Conservation (phyloP, 768 basidiomycete species). For the Hebeloma cylindrosporum region DNA sequence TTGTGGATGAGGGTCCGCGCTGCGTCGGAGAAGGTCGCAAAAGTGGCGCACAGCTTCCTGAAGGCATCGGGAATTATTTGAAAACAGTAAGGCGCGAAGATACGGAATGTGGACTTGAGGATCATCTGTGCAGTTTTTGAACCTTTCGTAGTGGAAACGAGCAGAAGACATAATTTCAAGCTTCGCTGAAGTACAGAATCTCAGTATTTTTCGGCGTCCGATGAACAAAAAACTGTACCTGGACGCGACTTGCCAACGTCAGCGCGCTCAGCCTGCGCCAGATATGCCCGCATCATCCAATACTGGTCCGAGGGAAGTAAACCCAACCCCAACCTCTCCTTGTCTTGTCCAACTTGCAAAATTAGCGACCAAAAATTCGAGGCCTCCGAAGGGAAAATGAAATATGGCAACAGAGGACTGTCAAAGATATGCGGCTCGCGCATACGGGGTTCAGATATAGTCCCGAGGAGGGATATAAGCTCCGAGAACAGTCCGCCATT, state of each 20-base stretch:
- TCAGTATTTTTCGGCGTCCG: not conserved
- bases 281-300: slow-evolving; percentile 53
- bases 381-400: not conserved
- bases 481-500: not conserved
- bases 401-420: not conserved
- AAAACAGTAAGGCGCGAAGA: slow-evolving; percentile 39
- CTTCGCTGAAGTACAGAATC: too few species aligned
- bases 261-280: slow-evolving; percentile 3
- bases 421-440: not conserved
- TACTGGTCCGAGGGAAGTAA: slow-evolving; percentile 46
- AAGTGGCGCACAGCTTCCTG: slow-evolving; percentile 31
- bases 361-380: slow-evolving; percentile 3
- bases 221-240: slow-evolving; percentile 6
- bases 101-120: slow-evolving; percentile 47
- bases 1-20: slow-evolving; percentile 33
- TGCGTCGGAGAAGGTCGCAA: slow-evolving; percentile 33
- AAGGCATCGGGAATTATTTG: slow-evolving; percentile 9
- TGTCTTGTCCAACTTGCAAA: slow-evolving; percentile 3
- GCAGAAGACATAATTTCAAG: not conserved
- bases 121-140: slow-evolving; percentile 1
- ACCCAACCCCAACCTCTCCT: not conserved
- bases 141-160: slow-evolving; percentile 1
- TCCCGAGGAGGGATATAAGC: slow-evolving; percentile 6
- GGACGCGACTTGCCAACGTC: not conserved
- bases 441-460: not conserved